Base-by-base conservation (phyloP, 2,329 filamentous ascomycete species). In the Curvularia lunata region DNA sequence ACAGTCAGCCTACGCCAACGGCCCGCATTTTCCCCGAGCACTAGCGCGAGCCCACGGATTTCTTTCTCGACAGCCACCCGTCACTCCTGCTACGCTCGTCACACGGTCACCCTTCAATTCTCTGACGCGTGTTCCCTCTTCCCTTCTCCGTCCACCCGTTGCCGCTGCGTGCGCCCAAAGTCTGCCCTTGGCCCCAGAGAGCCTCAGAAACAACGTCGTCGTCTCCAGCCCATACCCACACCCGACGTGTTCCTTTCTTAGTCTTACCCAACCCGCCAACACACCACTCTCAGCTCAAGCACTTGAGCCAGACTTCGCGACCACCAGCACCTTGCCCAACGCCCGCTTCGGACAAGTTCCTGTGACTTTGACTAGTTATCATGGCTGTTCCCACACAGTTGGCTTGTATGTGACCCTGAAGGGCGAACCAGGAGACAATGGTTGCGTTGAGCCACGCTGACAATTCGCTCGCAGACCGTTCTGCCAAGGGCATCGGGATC, bases 311-410 rank as follows among this genome's bases (percentile, higher is more conserved):
- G 67, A 67, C 69, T 70, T 57, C 71, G 62, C 70, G 65, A 69
- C 66, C 72, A 69, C 68, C 68, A 70, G 68, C 69, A 65, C 62
- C 65, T 64, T 69, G 63, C 64, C 69, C 62, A 40, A 57, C 63
- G 52, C 61, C 66, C 67, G 45, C 64, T 64, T 61, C 70, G 64
- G 64, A 56, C 53, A 59, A 62, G 60, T 67, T 68, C 66, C 88
- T 90, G 90, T 92, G 89, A 84, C 90, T 92, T 92, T 92, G 76
- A 88, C 86, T 92, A 92, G 91, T 88, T 86, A 97, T 88, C 86
- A 97, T 97, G 92, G 91, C 91, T 79, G 88, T 85, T 84, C 88
- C 91, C 75, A 90, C 94, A 82, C 94, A 97, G 87, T 91, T 97
- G 88, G 91, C 92, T 81, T 97, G 86, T 88, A 78, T 62, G 85